Conservation (phyloP, 2,329 filamentous ascomycete genomes). For the Pseudogymnoascus sp. region DNA sequence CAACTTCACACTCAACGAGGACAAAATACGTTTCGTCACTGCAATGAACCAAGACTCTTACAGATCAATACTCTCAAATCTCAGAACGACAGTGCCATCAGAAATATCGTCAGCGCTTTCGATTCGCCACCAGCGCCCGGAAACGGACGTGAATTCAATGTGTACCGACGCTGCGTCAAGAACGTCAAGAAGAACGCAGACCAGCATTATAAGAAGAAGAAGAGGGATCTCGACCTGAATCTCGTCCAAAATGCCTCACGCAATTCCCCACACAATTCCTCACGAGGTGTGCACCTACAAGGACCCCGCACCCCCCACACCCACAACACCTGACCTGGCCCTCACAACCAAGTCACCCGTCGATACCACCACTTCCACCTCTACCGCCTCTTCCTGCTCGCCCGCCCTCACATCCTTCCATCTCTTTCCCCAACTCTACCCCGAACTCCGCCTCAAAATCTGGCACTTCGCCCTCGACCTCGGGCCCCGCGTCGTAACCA, state of each 20-base stretch:
- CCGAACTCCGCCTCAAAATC: constrained; percentile 25
- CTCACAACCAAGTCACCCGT: not conserved
- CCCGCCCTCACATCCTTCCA: constrained; percentile 16
- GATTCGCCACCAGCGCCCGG: not conserved
- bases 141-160: constrained; percentile 1
- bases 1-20: not conserved
- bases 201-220: constrained; percentile 5
- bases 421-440: constrained; percentile 22
- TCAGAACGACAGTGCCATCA: not conserved
- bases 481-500: constrained; percentile 19
- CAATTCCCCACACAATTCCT: no score
- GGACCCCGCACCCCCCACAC: not conserved
- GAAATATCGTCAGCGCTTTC: not conserved
- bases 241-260: not conserved
- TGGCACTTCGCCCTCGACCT: constrained; percentile 21
- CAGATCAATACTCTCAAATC: not conserved
- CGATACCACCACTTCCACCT: not conserved
- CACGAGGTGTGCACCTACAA: not conserved
- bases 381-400: constrained; percentile 12
- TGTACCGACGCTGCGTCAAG: not conserved
- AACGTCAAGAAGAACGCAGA: not conserved
- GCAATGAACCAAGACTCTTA: not conserved
- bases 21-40: not conserved
- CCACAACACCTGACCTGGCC: not conserved
- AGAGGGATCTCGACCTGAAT: not conserved